These are phyloP conservation scores for Boletus barrowsii DNA, from an alignment of 768 basidiomycete genomes.

Conservation along the genomic window DNA sequence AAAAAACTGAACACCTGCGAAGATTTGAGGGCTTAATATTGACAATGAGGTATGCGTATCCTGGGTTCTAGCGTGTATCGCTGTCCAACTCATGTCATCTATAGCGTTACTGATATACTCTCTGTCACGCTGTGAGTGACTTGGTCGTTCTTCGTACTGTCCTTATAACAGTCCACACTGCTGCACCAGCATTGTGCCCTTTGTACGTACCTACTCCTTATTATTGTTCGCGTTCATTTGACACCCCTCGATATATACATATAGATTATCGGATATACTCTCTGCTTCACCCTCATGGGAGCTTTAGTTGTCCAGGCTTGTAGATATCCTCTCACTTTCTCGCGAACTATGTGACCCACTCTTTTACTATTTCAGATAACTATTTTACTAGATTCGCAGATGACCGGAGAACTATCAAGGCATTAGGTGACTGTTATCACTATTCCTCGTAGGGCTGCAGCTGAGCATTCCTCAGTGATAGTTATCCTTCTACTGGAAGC, in stretches of 20 bases:
- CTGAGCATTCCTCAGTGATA: conserved; percentile 4
- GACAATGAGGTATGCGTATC: neutral
- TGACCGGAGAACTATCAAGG: conserved; percentile 3
- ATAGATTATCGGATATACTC: too few species aligned
- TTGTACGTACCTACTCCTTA: conserved; percentile 1
- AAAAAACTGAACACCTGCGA: neutral
- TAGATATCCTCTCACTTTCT: neutral
- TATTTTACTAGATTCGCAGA: conserved; percentile 15
- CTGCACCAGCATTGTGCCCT: neutral
- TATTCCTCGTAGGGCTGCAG: neutral
- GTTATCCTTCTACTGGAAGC: conserved; percentile 16
- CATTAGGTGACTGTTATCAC: conserved; percentile 5
- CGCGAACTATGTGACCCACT: too few species aligned
- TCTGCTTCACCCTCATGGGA: conserved; percentile 2
- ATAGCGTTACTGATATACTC: too few species aligned
- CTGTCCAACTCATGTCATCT: too few species aligned
- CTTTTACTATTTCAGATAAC: conserved; percentile 8
- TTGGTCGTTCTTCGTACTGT: neutral
- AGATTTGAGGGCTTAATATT: too few species aligned
- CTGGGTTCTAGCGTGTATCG: neutral
- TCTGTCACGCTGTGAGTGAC: too few species aligned
- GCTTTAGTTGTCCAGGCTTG: neutral
- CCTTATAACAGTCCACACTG: too few species aligned
- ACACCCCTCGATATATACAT: too few species aligned
- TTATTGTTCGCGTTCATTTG: neutral